Base-by-base conservation (phyloP, 208 protist genomes). In the Acanthamoeba culbertsoni region DNA sequence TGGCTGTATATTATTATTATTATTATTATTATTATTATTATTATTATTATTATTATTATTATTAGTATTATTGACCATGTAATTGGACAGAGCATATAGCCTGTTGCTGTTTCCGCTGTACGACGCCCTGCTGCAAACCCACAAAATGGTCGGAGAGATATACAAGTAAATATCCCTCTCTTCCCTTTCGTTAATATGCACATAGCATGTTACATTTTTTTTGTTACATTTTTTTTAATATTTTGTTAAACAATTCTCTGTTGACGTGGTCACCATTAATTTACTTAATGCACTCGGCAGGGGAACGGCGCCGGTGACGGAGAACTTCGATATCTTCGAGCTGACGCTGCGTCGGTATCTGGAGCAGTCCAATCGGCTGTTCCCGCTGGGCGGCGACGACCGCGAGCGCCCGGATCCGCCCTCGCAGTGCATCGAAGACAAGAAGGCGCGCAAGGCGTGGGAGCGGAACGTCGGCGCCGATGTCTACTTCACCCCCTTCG, bases 321-420 rank as follows among this genome's bases (percentile, higher is more conserved):
- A 92, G 40, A 92, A 92, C 43, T 92, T 92, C 75, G 86, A 92
- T 42, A 43, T 92, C 28, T 92, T 92, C 35, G 86, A 92, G 86
- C 35, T 92, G 26, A 75, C 86, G 40, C 59, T 92, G 2, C 51
- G 86, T 1, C 51, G 59, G 26, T 92, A 92, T n/a, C 86, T 92
- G 5, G 86, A 92, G 59, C 86, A 92, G 62, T 57, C 59, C 62
- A 92, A 92, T 37, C 35, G 62, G 3, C n/a, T 92, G 1, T 92
- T 92, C 59, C 86, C 86, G 37, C 86, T 77, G 28, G 59, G 75
- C 26, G 59, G 86, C 33, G 86, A 77, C 42, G 86, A 65, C 43
- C 51, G 59, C 8, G 43, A 48, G 1, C 51, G 40, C 26, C 86
- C 86, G 18, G 86, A 92, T 26, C 86, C 86, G 18, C 55, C 86